A percentile compares a stretch with the other conserved stretches of the same genome.
These are phyloP conservation scores for Trichophyton schoenleinii DNA, from an alignment of 2,329 filamentous ascomycete genomes.

Conservation along the genomic window DNA sequence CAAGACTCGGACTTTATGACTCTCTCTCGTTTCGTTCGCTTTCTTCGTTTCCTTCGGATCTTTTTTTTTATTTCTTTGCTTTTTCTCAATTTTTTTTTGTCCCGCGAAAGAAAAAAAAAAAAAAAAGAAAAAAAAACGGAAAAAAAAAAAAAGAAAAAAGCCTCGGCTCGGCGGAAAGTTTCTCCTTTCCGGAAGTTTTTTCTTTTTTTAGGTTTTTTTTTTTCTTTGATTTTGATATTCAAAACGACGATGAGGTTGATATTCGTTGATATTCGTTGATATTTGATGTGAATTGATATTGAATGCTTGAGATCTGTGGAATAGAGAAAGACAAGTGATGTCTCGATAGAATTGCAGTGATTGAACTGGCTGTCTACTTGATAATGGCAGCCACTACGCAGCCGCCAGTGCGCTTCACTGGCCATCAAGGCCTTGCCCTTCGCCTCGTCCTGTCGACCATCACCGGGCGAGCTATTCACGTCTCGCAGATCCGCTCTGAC, in stretches of 20 bases:
- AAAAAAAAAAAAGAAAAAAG: not conserved
- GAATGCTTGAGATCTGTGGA: too few species aligned
- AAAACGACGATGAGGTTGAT: not conserved
- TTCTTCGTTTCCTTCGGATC: not conserved
- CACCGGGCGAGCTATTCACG: slow-evolving; percentile 76
- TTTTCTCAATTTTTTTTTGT: not conserved
- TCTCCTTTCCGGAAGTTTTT: not conserved
- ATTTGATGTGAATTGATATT: too few species aligned
- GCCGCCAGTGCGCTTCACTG: slow-evolving; percentile 58
- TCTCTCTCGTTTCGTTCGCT: not conserved
- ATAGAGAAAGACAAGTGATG: not conserved
- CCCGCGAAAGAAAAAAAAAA: slow-evolving; percentile 20
- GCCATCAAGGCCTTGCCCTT: slow-evolving; percentile 68
- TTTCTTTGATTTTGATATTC: too few species aligned
- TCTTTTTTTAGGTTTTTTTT: not conserved
- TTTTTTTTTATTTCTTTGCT: not conserved
- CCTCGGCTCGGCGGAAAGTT: not conserved
- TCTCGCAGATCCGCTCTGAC: slow-evolving; percentile 87
- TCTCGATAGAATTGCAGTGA: not conserved
- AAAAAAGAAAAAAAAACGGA: not conserved
- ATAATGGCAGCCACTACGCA: slow-evolving; percentile 33
- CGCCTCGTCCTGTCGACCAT: slow-evolving; percentile 83
- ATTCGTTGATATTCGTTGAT: too few species aligned
- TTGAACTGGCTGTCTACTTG: not conserved
- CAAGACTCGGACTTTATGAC: not conserved